Evolutionary conservation across 2,329 filamentous ascomycete genomes (phyloP).

Genomic region (Pseudogymnoascus sp.): DNA sequence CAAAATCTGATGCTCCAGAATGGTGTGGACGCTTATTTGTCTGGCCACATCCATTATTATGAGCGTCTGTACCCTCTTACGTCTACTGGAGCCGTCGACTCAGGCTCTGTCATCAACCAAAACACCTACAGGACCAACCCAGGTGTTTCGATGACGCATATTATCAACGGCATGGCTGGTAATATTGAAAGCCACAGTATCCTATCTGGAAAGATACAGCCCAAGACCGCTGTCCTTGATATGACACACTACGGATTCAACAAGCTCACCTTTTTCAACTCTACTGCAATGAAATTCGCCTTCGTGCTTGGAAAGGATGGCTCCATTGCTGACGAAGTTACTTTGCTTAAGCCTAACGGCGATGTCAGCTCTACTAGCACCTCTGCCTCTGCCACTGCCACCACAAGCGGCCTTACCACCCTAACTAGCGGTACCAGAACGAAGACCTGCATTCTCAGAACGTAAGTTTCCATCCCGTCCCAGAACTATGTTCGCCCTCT

Average conservation of each 20-base stretch:
- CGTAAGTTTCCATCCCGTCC: not conserved
- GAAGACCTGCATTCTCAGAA: not conserved
- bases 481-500: not conserved
- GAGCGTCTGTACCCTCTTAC: conserved; percentile 35
- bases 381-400: not conserved
- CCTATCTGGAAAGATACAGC: conserved; percentile 29
- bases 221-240: conserved; percentile 39
- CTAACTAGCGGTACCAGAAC: not conserved
- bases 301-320: conserved; percentile 37
- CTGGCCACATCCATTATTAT: conserved; percentile 41
- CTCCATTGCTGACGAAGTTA: conserved; percentile 33
- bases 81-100: conserved; percentile 35
- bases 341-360: conserved; percentile 25
- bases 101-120: conserved; percentile 35
- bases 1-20: conserved; percentile 37
- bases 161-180: conserved; percentile 46
- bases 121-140: conserved; percentile 41
- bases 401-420: conserved; percentile 5
- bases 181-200: conserved; percentile 43
- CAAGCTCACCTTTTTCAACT: conserved; percentile 37
- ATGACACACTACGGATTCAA: conserved; percentile 40
- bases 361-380: not conserved
- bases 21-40: conserved; percentile 40
- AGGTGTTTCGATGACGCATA: conserved; percentile 40
- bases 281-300: conserved; percentile 36